These are phyloP conservation scores for Rhodotorula mucilaginosa DNA, from an alignment of 1,284 basidiomycete genomes.

Conservation along the genomic window DNA sequence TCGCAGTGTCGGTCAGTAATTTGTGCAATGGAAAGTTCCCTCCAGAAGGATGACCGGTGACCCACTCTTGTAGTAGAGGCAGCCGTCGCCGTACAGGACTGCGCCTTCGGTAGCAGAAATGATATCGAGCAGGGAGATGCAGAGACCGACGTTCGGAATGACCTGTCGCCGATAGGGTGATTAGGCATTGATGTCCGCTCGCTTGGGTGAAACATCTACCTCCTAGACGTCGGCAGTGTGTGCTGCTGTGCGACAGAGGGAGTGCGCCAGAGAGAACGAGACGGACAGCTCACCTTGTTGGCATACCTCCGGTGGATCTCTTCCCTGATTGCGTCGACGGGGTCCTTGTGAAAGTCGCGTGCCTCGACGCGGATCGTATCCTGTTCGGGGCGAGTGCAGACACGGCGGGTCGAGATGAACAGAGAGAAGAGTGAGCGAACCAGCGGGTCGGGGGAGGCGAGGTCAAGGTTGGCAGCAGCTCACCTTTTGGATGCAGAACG, in stretches of 20 bases:
- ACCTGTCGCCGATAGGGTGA: constrained; percentile 53
- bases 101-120: constrained; percentile 83
- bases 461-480: neutral
- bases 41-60: no score
- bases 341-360: constrained; percentile 66
- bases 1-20: no score
- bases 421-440: neutral
- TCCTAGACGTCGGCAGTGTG: neutral
- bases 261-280: neutral
- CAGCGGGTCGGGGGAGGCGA: neutral
- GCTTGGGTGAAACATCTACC: no score
- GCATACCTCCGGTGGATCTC: constrained; percentile 92
- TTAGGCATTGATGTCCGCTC: neutral
- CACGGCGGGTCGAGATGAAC: neutral
- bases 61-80: constrained; percentile 87
- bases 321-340: constrained; percentile 68
- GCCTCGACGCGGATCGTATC: constrained; percentile 78
- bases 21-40: no score
- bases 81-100: constrained; percentile 90
- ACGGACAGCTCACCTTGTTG: constrained; percentile 56
- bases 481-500: constrained; percentile 39
- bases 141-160: constrained; percentile 86
- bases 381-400: constrained; percentile 46
- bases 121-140: constrained; percentile 83
- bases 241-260: neutral